Conservation (phyloP, 805 yeast species). For the Isabelozyma pseudorhagii region DNA sequence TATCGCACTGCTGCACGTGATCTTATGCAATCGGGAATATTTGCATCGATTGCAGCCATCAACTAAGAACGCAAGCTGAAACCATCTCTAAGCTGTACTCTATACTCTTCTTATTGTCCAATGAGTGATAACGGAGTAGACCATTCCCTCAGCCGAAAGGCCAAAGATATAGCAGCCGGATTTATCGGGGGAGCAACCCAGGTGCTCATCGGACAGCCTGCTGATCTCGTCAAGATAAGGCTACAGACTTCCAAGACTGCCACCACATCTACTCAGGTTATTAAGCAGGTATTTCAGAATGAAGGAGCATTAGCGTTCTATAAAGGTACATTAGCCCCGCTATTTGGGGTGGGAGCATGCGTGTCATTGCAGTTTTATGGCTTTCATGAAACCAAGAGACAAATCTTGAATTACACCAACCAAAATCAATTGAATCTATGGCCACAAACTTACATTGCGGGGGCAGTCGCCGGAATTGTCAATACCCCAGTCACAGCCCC, state of each 20-base stretch:
- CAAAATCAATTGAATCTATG: slow-evolving; percentile 39
- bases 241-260: slow-evolving; percentile 34
- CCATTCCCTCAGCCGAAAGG: slow-evolving; percentile 32
- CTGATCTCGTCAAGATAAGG: slow-evolving; percentile 42
- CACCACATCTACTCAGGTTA: slow-evolving; percentile 28
- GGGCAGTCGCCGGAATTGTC: slow-evolving; percentile 66
- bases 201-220: slow-evolving; percentile 46
- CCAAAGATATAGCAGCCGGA: slow-evolving; percentile 42
- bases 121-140: slow-evolving; percentile 17
- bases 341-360: slow-evolving; percentile 53
- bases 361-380: slow-evolving; percentile 71
- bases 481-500: slow-evolving; percentile 63
- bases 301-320: slow-evolving; percentile 44
- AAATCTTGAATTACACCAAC: slow-evolving; percentile 32
- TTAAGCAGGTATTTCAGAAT: slow-evolving; percentile 33
- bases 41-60: too few species aligned
- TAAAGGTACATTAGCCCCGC: slow-evolving; percentile 44
- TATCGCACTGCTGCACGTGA: slow-evolving; percentile 6
- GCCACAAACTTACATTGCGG: slow-evolving; percentile 59
- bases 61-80: background rate
- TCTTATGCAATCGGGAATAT: slow-evolving; percentile 7
- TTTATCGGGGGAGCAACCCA: slow-evolving; percentile 47
- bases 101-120: background rate
- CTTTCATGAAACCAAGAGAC: slow-evolving; percentile 66
- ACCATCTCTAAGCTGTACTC: background rate